Percentiles rank a stretch among this genome's conserved stretches.
Evolutionary conservation across 2,329 filamentous ascomycete genomes (phyloP).

Genomic region (Trichoderma koningii): DNA sequence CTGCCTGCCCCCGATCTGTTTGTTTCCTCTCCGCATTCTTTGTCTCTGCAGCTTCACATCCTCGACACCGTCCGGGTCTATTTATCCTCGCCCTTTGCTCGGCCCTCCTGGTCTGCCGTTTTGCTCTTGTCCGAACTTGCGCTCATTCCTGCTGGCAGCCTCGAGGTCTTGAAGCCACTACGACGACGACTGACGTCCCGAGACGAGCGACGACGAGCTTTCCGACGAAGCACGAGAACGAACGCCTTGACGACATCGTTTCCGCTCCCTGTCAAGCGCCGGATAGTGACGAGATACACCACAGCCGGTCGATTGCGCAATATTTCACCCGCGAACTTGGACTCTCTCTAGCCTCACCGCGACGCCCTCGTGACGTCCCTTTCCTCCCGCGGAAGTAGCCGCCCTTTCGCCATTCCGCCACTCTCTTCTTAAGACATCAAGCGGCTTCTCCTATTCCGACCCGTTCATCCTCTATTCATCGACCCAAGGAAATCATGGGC

Average conservation of each 20-base stretch:
- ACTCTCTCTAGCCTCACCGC: not conserved
- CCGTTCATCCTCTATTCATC: not conserved
- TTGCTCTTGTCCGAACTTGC: not conserved
- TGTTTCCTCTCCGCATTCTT: not conserved
- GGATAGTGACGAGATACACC: not conserved
- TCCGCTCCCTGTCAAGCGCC: not conserved
- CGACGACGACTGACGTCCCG: constrained; percentile 4
- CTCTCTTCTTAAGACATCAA: not conserved
- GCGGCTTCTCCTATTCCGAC: constrained; percentile 1
- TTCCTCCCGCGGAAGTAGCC: not conserved
- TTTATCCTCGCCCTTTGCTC: not conserved
- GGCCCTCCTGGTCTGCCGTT: not conserved
- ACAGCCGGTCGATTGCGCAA: constrained; percentile 7
- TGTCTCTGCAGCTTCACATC: not conserved
- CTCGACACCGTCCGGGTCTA: not conserved
- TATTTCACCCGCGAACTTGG: not conserved
- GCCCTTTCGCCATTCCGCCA: not conserved
- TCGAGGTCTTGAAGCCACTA: not conserved
- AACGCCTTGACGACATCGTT: not conserved
- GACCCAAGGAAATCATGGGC: constrained; percentile 16
- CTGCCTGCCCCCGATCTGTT: not conserved
- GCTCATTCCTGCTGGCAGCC: constrained; percentile 16
- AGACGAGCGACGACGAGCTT: constrained; percentile 1
- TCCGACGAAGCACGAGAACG: not conserved
- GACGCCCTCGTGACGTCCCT: constrained; percentile 11